Percentiles rank a stretch among this genome's conserved stretches.
Conservation (phyloP, 495 filamentous ascomycete species). For the Penicillium roqueforti region DNA sequence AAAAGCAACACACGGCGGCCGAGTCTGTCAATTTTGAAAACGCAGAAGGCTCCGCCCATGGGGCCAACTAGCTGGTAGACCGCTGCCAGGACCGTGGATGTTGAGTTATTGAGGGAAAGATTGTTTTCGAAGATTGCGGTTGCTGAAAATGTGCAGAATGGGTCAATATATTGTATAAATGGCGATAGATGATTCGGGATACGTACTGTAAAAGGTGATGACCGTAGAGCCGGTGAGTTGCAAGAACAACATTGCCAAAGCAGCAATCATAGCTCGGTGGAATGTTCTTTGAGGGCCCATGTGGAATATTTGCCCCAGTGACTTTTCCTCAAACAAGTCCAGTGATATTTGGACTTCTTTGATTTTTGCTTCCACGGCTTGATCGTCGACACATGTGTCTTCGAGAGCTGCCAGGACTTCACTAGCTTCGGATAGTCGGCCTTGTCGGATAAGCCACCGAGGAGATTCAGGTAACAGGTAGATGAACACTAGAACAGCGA, state of each 20-base stretch:
- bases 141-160: constrained; percentile 1
- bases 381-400: constrained; percentile 25
- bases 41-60: constrained; percentile 17
- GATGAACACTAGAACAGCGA: constrained; percentile 26
- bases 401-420: constrained; percentile 40
- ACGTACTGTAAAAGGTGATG: constrained; percentile 27
- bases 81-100: constrained; percentile 20
- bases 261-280: constrained; percentile 21
- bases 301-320: constrained; percentile 12
- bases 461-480: constrained; percentile 41
- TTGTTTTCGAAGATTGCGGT: constrained; percentile 24
- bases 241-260: constrained; percentile 15
- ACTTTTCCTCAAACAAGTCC: constrained; percentile 9
- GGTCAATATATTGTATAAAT: neutral
- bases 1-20: constrained; percentile 21
- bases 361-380: constrained; percentile 13
- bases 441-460: constrained; percentile 41
- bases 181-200: neutral
- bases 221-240: constrained; percentile 26
- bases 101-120: constrained; percentile 14
- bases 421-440: constrained; percentile 30
- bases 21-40: constrained; percentile 21
- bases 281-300: constrained; percentile 24
- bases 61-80: constrained; percentile 20
- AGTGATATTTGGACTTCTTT: constrained; percentile 22